phyloP scores from a whole-genome alignment of 495 filamentous ascomycete species.

The Hypoxylon fuscum region DNA sequence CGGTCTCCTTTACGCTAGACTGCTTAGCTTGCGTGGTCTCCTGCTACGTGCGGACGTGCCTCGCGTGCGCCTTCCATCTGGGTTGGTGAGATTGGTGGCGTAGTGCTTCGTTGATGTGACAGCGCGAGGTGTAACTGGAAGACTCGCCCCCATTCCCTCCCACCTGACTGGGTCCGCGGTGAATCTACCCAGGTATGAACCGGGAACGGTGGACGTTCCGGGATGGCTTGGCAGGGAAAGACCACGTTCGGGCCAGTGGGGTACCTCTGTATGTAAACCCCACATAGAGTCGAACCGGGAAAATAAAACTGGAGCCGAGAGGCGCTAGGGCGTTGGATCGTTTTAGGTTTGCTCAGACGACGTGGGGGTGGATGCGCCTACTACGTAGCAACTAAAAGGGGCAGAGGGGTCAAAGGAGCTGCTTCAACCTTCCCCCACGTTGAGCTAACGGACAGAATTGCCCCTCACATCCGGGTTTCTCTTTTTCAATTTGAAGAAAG shows the following conservation, averaged over 20 bases:
- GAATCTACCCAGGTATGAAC: slow-evolving; percentile 19
- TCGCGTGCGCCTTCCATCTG: slow-evolving; percentile 8
- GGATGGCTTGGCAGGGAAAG: slow-evolving; percentile 17
- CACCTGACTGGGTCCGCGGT: slow-evolving; percentile 19
- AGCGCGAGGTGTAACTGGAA: slow-evolving; percentile 12
- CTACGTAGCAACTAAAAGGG: neutral
- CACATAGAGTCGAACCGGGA: slow-evolving; percentile 20
- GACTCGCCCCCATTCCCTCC: slow-evolving; percentile 8
- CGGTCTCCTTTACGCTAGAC: no score
- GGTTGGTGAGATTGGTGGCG: slow-evolving; percentile 27
- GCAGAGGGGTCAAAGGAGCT: neutral
- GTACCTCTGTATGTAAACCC: no score
- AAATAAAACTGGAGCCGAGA: slow-evolving; percentile 18
- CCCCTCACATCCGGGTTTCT: slow-evolving; percentile 18
- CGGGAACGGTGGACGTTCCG: slow-evolving; percentile 13
- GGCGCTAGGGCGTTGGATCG: slow-evolving; percentile 15
- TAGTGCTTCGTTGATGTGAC: slow-evolving; percentile 31
- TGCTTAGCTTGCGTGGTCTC: slow-evolving; percentile 9
- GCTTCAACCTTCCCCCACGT: neutral
- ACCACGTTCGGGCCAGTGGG: slow-evolving; percentile 5
- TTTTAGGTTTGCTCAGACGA: slow-evolving; percentile 20
- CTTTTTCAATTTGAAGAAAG: slow-evolving; percentile 3
- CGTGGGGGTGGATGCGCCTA: slow-evolving; percentile 20
- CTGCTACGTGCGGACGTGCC: slow-evolving; percentile 14
- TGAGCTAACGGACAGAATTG: no score